Evolutionary conservation across 2,329 filamentous ascomycete genomes (phyloP).

Genomic region (Diaporthe destruens): DNA sequence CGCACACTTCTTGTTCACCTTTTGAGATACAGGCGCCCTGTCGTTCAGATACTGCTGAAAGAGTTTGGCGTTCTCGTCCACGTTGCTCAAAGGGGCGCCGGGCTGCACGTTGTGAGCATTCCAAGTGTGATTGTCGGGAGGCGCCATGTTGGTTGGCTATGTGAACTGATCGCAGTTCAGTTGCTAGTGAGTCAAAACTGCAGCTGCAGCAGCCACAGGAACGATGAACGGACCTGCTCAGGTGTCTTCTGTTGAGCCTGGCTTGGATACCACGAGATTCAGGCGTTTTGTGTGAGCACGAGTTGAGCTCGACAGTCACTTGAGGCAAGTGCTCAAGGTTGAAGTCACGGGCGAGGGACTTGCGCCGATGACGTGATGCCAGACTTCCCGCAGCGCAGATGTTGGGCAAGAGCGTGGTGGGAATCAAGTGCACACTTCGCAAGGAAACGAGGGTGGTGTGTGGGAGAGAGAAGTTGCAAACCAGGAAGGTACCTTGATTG

Average conservation of each 20-base stretch:
- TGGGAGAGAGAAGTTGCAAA: not conserved
- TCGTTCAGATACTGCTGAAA: conserved; percentile 4
- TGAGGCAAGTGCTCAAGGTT: not conserved
- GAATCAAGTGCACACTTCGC: not conserved
- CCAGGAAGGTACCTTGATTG: not conserved
- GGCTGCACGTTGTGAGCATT: not conserved
- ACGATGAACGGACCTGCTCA: not conserved
- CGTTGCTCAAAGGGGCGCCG: not conserved
- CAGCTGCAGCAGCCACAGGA: not conserved
- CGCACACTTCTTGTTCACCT: conserved; percentile 4
- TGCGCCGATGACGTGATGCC: not conserved
- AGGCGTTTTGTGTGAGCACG: not conserved
- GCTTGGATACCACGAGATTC: not conserved
- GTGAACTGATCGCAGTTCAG: not conserved
- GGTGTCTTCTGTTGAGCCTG: not conserved
- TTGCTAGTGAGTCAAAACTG: not conserved
- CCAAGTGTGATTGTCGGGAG: not conserved
- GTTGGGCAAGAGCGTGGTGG: not conserved
- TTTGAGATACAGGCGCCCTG: not conserved
- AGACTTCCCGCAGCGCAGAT: not conserved
- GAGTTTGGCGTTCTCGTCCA: conserved; percentile 7
- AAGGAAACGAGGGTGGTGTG: not conserved
- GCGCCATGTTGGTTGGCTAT: not conserved
- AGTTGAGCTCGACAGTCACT: not conserved
- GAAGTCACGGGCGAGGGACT: not conserved